Base-by-base conservation (phyloP, 2,329 filamentous ascomycete species). In the Zarea fungicola region DNA sequence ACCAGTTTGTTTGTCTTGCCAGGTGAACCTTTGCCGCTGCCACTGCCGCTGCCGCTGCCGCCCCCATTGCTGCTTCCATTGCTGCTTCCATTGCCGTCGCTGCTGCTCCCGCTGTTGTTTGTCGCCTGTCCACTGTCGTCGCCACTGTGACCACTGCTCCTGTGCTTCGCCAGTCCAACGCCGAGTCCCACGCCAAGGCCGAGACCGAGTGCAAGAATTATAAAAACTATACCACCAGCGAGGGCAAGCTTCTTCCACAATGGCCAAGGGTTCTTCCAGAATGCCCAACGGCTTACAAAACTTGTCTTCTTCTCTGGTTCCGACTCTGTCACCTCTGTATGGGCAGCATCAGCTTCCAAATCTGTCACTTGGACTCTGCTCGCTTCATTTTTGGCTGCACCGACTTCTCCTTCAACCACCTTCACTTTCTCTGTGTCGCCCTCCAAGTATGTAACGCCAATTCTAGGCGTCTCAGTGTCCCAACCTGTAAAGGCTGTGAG, bases 1-100 rank as follows among this genome's bases (percentile, higher is more conserved):
- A 48, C 47, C 28, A 56, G 46, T 46, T 49, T 52, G 51, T 35
- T 31, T n/a, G 23, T 18, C 10, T 28, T 16, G 4, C n/a, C 18
- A 3, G 50, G 41, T 11, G 49, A 50, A 13, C 16, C 11, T 9
- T 10, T 18, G 6, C 4, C 14, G 40, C 19, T 22, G 26, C 16
- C 11, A n/a, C 21, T 22, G 31, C 22, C 13, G 35, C 43, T 23
- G 23, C n/a, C 16, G 43, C 23, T 11, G 23, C 29, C 48, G 14
- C 48, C 47, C 16, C 23, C 4, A 9, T 10, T 3, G 14, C 16
- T 25, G 14, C 6, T n/a, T n/a, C 16, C 11, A 10, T 10, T 18
- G 6, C 4, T 19, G 40, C 19, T 22, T 16, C 16, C 11, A n/a
- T 19, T 22, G 31, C 22, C 13, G 35, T 34, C 16, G 23, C n/a